A percentile compares a stretch with the other conserved stretches of the same genome.
Conservation (phyloP, 1,139 yeast species). For the Geotrichum fermentans region DNA sequence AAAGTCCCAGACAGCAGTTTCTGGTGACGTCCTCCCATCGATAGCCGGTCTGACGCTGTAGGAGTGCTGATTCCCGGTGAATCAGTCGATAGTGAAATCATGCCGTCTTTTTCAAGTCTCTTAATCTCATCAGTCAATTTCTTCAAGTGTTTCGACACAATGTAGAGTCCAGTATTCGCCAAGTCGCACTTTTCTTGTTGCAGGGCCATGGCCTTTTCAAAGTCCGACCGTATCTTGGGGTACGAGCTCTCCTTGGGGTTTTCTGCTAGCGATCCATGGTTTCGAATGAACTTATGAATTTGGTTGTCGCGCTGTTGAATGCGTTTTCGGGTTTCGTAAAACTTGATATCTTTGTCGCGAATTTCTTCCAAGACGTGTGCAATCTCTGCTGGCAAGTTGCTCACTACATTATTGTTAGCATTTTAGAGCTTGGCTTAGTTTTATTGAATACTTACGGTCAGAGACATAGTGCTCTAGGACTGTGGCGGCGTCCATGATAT, state of each 20-base stretch:
- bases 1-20: conserved; percentile 3
- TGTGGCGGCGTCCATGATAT: conserved; percentile 64
- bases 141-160: conserved; percentile 67
- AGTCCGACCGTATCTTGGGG: conserved; percentile 65
- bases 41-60: conserved; percentile 1
- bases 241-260: conserved; percentile 78
- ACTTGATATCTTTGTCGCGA: conserved; percentile 60
- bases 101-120: conserved; percentile 72
- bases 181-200: conserved; percentile 76
- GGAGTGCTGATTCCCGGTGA: background rate
- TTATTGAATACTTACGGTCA: conserved; percentile 39
- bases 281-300: conserved; percentile 74
- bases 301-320: conserved; percentile 66
- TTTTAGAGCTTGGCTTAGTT: background rate
- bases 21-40: conserved; percentile 2
- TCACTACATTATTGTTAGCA: conserved; percentile 35
- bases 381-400: conserved; percentile 87
- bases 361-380: conserved; percentile 77
- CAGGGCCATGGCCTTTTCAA: conserved; percentile 52
- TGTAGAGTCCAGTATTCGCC: conserved; percentile 77
- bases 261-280: conserved; percentile 75
- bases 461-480: conserved; percentile 70
- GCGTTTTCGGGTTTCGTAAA: conserved; percentile 62
- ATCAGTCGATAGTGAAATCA: conserved; percentile 46
- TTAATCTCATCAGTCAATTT: conserved; percentile 72